Evolutionary conservation across 2,329 filamentous ascomycete species (phyloP).

Genomic region (Phialophora chinensis): DNA sequence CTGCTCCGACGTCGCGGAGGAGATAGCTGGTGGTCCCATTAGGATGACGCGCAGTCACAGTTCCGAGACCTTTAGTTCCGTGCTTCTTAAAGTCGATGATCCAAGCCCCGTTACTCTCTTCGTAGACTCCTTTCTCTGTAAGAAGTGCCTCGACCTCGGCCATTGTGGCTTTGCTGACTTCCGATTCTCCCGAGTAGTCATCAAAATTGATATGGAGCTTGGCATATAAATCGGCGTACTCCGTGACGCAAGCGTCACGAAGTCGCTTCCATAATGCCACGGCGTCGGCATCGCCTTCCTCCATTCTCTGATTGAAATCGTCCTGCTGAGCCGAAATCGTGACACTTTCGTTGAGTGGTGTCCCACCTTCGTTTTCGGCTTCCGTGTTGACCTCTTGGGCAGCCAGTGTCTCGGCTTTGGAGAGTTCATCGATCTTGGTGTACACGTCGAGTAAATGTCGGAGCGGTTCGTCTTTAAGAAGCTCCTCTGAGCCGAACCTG

Average conservation of each 20-base stretch:
- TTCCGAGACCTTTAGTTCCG: conserved; percentile 71
- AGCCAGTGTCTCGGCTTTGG: conserved; percentile 65
- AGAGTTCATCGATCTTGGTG: conserved; percentile 67
- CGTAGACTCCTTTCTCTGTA: conserved; percentile 67
- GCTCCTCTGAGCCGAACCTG: conserved; percentile 75
- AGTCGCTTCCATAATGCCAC: conserved; percentile 69
- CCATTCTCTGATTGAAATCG: conserved; percentile 71
- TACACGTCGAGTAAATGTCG: conserved; percentile 84
- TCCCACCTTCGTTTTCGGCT: conserved; percentile 38
- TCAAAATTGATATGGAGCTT: conserved; percentile 75
- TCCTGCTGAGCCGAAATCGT: conserved; percentile 52
- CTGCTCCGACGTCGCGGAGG: conserved; percentile 77
- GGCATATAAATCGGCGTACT: conserved; percentile 71
- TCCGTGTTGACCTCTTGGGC: conserved; percentile 59
- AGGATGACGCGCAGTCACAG: conserved; percentile 73
- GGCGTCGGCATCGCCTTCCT: conserved; percentile 67
- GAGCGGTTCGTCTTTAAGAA: conserved; percentile 74
- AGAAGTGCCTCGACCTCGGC: conserved; percentile 66
- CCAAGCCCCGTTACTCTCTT: conserved; percentile 73
- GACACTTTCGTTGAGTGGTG: conserved; percentile 49
- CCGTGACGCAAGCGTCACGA: conserved; percentile 69
- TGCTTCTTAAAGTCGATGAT: conserved; percentile 75
- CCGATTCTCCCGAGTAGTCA: conserved; percentile 72
- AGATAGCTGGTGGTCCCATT: conserved; percentile 79
- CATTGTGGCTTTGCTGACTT: conserved; percentile 72